Evolutionary conservation across 805 yeast genomes (phyloP).

Genomic region (Candida succiphila): DNA sequence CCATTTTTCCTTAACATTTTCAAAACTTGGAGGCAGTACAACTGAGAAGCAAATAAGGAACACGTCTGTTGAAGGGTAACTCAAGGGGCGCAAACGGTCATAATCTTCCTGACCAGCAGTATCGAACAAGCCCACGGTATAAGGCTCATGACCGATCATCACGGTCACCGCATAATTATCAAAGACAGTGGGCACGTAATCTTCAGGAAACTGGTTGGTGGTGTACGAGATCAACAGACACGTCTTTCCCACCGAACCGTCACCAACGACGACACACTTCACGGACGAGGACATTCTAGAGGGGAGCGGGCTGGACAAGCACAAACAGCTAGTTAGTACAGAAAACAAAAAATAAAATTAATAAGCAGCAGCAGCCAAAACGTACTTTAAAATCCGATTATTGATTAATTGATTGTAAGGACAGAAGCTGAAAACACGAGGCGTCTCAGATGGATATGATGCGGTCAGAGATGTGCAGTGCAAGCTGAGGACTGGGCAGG

Average conservation of each 20-base stretch:
- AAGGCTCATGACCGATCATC: constrained; percentile 71
- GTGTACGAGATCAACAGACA: constrained; percentile 83
- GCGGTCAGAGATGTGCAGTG: too few species aligned
- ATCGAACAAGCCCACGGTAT: constrained; percentile 87
- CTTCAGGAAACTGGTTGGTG: constrained; percentile 87
- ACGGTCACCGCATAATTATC: constrained; percentile 87
- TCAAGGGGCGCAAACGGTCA: constrained; percentile 79
- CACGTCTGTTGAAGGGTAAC: constrained; percentile 88
- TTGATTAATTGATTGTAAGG: too few species aligned
- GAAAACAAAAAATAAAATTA: too few species aligned
- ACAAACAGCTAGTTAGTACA: too few species aligned
- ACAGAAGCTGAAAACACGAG: too few species aligned
- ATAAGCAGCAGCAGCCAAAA: too few species aligned
- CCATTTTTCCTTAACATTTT: constrained; percentile 75
- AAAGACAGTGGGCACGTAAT: constrained; percentile 89
- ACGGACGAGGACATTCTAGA: constrained; percentile 75
- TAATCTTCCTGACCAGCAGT: constrained; percentile 94
- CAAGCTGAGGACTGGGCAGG: too few species aligned
- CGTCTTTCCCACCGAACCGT: constrained; percentile 94
- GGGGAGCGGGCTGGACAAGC: too few species aligned
- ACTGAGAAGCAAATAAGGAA: constrained; percentile 82
- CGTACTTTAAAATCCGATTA: too few species aligned
- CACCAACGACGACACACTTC: constrained; percentile 91
- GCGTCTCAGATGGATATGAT: too few species aligned
- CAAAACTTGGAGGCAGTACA: constrained; percentile 70